A percentile compares a stretch with the other conserved stretches of the same genome.
Evolutionary conservation across 306 rosid species (phyloP).

Genomic region (Senna tora): DNA sequence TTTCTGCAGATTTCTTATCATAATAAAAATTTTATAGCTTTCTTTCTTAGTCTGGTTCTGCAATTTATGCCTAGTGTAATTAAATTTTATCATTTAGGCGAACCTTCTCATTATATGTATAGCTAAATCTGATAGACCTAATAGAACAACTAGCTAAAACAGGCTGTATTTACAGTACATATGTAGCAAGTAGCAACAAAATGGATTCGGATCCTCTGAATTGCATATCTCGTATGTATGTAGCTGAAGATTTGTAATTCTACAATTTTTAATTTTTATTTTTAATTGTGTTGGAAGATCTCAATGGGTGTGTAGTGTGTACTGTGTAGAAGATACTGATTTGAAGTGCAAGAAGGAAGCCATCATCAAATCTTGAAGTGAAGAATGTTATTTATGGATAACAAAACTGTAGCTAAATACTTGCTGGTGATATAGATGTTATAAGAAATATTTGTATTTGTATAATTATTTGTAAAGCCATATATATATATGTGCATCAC

Average conservation of each 20-base stretch:
- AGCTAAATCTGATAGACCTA: too few species aligned
- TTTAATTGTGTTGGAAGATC: constrained; percentile 34
- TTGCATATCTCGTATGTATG: too few species aligned
- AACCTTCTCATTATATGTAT: constrained; percentile 4
- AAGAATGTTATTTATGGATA: constrained; percentile 40
- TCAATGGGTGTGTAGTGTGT: constrained; percentile 11
- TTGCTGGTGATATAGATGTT: too few species aligned
- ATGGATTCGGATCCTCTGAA: too few species aligned
- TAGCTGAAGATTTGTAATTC: constrained; percentile 51
- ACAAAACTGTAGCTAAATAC: too few species aligned
- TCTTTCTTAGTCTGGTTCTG: neutral
- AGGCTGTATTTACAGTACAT: too few species aligned
- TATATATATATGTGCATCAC: neutral
- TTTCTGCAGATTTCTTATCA: constrained; percentile 21
- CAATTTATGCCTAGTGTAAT: constrained; percentile 10
- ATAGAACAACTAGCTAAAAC: too few species aligned
- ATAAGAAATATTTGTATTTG: constrained; percentile 4
- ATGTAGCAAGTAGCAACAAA: too few species aligned
- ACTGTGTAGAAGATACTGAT: neutral
- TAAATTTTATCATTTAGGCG: neutral
- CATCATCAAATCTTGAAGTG: constrained; percentile 51
- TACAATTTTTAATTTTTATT: too few species aligned
- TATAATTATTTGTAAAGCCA: neutral
- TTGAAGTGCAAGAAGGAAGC: constrained; percentile 25
- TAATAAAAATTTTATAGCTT: constrained; percentile 14